Evolutionary conservation across 2,329 filamentous ascomycete species (phyloP).

Genomic region (Pyrenochaeta sp.): DNA sequence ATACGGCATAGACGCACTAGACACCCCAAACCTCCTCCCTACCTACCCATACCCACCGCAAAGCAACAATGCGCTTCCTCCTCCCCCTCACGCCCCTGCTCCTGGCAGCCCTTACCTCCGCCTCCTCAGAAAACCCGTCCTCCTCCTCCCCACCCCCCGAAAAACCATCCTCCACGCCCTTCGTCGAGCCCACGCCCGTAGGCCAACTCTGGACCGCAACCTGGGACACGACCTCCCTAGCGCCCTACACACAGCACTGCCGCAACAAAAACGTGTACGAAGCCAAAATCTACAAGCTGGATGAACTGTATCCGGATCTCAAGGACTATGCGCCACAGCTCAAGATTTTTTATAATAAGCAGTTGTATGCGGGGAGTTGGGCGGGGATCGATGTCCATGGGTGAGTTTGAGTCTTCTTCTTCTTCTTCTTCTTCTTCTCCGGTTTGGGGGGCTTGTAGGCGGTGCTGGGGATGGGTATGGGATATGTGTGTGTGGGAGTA

Average conservation of each 20-base stretch:
- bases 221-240: conserved; percentile 33
- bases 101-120: conserved; percentile 26
- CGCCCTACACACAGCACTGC: conserved; percentile 33
- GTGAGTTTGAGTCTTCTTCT: conserved; percentile 38
- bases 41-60: too few relatives aligned
- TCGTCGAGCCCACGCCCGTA: conserved; percentile 35
- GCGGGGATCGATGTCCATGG: conserved; percentile 60
- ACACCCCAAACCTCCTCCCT: too few relatives aligned
- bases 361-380: conserved; percentile 60
- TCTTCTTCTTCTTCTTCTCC: not conserved
- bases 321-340: conserved; percentile 40
- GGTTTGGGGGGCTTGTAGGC: too few relatives aligned
- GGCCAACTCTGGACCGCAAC: conserved; percentile 41
- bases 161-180: conserved; percentile 11
- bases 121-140: conserved; percentile 14
- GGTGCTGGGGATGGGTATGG: too few relatives aligned
- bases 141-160: conserved; percentile 18
- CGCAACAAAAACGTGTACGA: conserved; percentile 22
- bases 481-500: too few relatives aligned
- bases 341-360: conserved; percentile 47
- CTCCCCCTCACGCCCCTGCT: conserved; percentile 30
- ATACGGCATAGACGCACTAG: too few relatives aligned
- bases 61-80: conserved; percentile 31
- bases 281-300: conserved; percentile 40
- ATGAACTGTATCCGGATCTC: conserved; percentile 42